These are phyloP conservation scores for Heimioporus punctisporus DNA, from an alignment of 1,284 basidiomycete species.

Conservation along the genomic window DNA sequence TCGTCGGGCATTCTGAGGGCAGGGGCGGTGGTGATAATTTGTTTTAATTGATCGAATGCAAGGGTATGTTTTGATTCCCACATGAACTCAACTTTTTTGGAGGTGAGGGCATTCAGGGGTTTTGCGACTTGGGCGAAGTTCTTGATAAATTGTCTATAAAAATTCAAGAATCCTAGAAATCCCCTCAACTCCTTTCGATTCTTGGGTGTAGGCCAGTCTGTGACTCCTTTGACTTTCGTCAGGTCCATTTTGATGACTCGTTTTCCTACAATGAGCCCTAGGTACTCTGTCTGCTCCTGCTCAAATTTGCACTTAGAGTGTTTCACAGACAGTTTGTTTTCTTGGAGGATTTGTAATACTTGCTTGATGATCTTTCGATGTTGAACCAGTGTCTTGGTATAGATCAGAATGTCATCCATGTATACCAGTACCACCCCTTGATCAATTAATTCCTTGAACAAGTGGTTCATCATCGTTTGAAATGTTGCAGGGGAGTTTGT, in stretches of 20 bases:
- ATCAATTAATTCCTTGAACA: slow-evolving; percentile 6
- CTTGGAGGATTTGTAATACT: slow-evolving; percentile 34
- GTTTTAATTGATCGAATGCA: too few species aligned
- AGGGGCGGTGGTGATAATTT: too few species aligned
- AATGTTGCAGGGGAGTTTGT: slow-evolving; percentile 31
- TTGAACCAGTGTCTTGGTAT: slow-evolving; percentile 13
- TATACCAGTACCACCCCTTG: slow-evolving; percentile 4
- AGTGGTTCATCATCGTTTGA: slow-evolving; percentile 18
- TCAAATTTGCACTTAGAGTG: slow-evolving; percentile 44
- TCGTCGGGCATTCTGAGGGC: neutral
- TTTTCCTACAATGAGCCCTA: slow-evolving; percentile 42
- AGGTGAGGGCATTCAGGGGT: too few species aligned
- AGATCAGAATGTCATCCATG: too few species aligned
- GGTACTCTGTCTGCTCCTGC: slow-evolving; percentile 35
- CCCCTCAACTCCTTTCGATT: too few species aligned
- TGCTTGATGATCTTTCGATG: slow-evolving; percentile 18
- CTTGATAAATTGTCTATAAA: slow-evolving; percentile 25
- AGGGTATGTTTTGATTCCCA: too few species aligned
- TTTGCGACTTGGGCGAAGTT: slow-evolving; percentile 31
- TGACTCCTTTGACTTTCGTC: neutral
- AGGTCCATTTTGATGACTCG: too few species aligned
- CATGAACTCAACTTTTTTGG: too few species aligned
- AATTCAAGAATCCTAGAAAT: slow-evolving; percentile 37
- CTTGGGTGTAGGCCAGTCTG: slow-evolving; percentile 19
- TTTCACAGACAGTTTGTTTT: slow-evolving; percentile 36